phyloP scores from a whole-genome alignment of 371 early-diverging fungal genomes.

The Racocetra persica region DNA sequence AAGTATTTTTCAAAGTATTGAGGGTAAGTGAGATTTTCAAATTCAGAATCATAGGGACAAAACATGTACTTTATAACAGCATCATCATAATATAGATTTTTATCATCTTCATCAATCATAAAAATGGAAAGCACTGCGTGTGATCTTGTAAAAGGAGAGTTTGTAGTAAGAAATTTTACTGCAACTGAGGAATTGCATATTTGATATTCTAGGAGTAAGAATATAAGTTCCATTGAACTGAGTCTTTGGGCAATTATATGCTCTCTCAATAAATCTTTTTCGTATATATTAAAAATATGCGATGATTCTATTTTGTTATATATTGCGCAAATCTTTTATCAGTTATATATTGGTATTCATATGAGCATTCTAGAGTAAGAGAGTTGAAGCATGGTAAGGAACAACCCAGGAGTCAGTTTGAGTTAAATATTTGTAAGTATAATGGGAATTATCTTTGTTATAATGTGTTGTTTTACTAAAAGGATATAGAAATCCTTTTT shows the following conservation, averaged over 20 bases:
- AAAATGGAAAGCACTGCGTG: not conserved
- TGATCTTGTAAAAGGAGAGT: not conserved
- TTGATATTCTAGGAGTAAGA: not conserved
- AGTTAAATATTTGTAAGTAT: not conserved
- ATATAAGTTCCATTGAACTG: not conserved
- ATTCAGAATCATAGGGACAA: no score
- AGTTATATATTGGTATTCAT: not conserved
- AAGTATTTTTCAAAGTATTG: no score
- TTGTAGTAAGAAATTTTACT: constrained; percentile 2
- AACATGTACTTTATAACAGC: not conserved
- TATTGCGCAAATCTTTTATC: not conserved
- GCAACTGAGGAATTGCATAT: not conserved
- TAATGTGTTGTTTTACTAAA: not conserved
- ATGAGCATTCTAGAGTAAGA: not conserved
- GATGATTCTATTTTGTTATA: no score
- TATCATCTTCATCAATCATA: not conserved
- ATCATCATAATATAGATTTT: not conserved
- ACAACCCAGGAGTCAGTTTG: not conserved
- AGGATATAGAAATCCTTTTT: not conserved
- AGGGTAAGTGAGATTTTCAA: no score
- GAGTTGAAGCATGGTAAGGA: not conserved
- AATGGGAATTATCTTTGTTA: not conserved
- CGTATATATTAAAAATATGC: no score
- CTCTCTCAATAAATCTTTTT: no score
- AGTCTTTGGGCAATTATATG: not conserved